phyloP scores from a whole-genome alignment of 148 eudicot species.

The Mesembryanthemum crystallinum region DNA sequence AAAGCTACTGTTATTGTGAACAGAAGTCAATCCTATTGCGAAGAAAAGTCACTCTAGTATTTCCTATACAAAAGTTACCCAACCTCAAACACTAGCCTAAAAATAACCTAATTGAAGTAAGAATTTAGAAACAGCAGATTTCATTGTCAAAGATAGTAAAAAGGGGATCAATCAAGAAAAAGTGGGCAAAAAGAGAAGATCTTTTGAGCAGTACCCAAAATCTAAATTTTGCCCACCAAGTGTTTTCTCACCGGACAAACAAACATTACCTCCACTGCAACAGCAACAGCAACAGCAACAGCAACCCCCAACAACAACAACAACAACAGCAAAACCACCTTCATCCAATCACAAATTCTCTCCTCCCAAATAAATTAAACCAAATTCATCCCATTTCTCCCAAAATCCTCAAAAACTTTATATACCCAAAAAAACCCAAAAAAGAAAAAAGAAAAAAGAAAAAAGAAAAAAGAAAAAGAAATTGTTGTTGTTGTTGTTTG shows the following conservation, averaged over 20 bases:
- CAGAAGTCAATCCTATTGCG: no score
- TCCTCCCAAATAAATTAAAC: no score
- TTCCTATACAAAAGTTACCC: no score
- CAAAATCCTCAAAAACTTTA: no score
- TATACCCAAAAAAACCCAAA: no score
- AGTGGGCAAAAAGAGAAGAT: conserved; percentile 4
- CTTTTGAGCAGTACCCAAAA: conserved; percentile 15
- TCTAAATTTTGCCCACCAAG: conserved; percentile 13
- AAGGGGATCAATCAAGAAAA: conserved; percentile 15
- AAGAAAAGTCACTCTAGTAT: no score
- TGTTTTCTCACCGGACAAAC: conserved; percentile 4
- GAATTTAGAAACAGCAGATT: background rate
- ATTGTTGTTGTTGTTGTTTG: no score
- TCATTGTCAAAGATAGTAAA: conserved; percentile 6
- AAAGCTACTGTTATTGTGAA: no score
- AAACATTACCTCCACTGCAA: no score
- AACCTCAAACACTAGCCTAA: no score
- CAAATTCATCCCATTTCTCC: background rate
- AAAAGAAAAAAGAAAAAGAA: background rate
- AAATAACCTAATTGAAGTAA: no score
- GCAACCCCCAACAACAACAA: background rate
- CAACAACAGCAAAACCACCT: background rate
- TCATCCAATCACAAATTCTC: background rate
- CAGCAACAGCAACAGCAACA: no score
- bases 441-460: background rate